phyloP scores from a whole-genome alignment of 768 basidiomycete genomes.

The Rhodotorula babjevae region DNA sequence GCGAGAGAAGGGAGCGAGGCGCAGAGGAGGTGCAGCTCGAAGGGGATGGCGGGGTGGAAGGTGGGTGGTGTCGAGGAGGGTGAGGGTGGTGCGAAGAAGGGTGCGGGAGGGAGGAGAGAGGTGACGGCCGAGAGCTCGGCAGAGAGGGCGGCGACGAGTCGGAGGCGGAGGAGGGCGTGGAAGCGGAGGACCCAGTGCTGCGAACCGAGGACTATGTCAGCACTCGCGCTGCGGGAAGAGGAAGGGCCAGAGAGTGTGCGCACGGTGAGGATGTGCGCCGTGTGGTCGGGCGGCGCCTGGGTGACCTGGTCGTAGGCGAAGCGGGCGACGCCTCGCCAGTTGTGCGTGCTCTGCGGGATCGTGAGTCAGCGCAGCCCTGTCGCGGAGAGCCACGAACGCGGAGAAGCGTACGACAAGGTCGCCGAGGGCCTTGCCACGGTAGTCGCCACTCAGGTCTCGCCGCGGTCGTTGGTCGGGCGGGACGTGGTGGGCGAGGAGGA shows the following conservation, averaged over 20 bases:
- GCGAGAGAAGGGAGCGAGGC: neutral
- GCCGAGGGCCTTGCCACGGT: neutral
- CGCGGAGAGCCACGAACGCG: no score
- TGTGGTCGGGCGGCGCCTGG: neutral
- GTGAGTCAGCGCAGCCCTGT: neutral
- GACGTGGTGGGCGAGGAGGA: slow-evolving; percentile 9
- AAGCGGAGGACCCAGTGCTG: slow-evolving; percentile 27
- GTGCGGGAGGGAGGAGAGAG: slow-evolving; percentile 4
- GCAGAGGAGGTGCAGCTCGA: slow-evolving; percentile 13
- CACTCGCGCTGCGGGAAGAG: neutral
- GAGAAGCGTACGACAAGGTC: slow-evolving; percentile 6
- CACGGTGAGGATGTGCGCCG: slow-evolving; percentile 9
- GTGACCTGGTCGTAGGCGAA: slow-evolving; percentile 11
- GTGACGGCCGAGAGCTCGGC: neutral
- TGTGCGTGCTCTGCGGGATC: neutral
- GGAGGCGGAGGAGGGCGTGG: slow-evolving; percentile 19
- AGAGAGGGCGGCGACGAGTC: slow-evolving; percentile 2
- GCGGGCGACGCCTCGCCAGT: slow-evolving; percentile 8
- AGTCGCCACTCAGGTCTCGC: slow-evolving; percentile 8
- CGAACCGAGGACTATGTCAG: neutral
- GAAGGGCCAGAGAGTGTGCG: neutral
- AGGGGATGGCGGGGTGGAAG: slow-evolving; percentile 18
- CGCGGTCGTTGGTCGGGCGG: slow-evolving; percentile 5
- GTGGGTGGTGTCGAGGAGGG: neutral
- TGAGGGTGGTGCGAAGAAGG: neutral